Evolutionary conservation across 2,329 filamentous ascomycete genomes (phyloP), one percentile per base, ranked within the genome.

Genomic region (Bimuria novae-zelandiae): DNA sequence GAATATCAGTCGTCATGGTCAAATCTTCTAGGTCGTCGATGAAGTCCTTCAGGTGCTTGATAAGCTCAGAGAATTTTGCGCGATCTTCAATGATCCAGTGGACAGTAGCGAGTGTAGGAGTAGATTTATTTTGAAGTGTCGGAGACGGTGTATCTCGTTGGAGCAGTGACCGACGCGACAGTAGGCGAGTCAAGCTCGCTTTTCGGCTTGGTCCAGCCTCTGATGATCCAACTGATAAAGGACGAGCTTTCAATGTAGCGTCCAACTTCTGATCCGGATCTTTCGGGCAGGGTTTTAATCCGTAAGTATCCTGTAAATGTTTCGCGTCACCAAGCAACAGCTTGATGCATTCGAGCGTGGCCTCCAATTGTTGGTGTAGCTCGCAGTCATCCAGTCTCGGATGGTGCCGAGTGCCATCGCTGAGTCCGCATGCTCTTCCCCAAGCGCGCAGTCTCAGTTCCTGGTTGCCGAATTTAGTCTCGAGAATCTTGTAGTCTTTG

Each of bases 391-490:
- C 40, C 21, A 54, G 22, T 32, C 52, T 37, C 23, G 5, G 11
- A 44, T 54, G 46, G 27, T 54, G 51, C 11, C 25, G 22, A 6
- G 46, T 54, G 12, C 33, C 40, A 23, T 49, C 45, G 10, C 44
- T 44, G 23, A 50, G 40, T 6, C 52, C 52, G 32, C 52, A 54
- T 17, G 52, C 52, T 3, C 47, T 17, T 8, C 52, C 52, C 52
- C 52, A 54, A 16, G 46, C 47, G 16, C 52, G 45, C 2, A 54
- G 41, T 36, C 52, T 41, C 3, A 55, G 35, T 49, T 52, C 48
- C 22, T 55, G 52, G 22, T 55, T 55, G 29, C 43, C 46, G 36
- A 55, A 49, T 32, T 55, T 55, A 4, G 49, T 51, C 37, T 52
- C 49, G 2, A 55, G 42, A 22, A 52, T 52, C 27, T 44, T 48